Conservation (phyloP, 1,284 basidiomycete genomes). For the Trichosporon ovoides region DNA sequence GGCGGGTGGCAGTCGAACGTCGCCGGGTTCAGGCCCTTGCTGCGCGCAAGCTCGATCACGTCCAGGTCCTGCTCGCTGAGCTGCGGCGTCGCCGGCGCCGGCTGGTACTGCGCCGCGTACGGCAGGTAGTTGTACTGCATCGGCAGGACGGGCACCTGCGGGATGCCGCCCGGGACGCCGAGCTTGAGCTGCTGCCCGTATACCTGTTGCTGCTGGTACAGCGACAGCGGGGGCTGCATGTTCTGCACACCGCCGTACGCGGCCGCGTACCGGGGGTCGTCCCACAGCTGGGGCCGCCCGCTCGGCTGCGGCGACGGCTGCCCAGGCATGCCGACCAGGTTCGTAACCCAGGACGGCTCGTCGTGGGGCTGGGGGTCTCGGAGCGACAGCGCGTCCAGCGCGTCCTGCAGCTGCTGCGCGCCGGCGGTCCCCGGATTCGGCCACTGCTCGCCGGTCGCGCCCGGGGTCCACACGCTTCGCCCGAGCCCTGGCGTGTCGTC, state of each 20-base stretch:
- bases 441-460: conserved; percentile 7
- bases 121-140: conserved; percentile 12
- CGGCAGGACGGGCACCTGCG: conserved; percentile 9
- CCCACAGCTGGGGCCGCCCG: conserved; percentile 15
- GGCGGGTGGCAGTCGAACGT: conserved; percentile 75
- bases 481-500: conserved; percentile 40
- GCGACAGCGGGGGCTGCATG: conserved; percentile 16
- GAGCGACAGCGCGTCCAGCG: conserved; percentile 35
- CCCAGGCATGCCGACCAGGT: conserved; percentile 39
- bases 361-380: conserved; percentile 24
- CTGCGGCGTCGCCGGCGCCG: neutral
- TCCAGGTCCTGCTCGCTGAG: conserved; percentile 54
- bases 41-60: conserved; percentile 74
- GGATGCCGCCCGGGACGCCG: conserved; percentile 12
- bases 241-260: conserved; percentile 6
- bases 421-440: conserved; percentile 29
- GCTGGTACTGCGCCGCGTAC: conserved; percentile 5
- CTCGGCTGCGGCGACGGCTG: conserved; percentile 28
- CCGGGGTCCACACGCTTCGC: conserved; percentile 38
- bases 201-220: conserved; percentile 25
- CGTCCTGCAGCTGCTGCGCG: conserved; percentile 39
- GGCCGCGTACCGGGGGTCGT: conserved; percentile 14
- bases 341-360: conserved; percentile 45
- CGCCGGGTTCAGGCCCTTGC: conserved; percentile 84
- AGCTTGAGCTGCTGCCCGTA: conserved; percentile 20